A percentile compares a stretch with the other conserved stretches of the same genome.
Conservation (phyloP, 306 rosid species). For the Alnus glutinosa region DNA sequence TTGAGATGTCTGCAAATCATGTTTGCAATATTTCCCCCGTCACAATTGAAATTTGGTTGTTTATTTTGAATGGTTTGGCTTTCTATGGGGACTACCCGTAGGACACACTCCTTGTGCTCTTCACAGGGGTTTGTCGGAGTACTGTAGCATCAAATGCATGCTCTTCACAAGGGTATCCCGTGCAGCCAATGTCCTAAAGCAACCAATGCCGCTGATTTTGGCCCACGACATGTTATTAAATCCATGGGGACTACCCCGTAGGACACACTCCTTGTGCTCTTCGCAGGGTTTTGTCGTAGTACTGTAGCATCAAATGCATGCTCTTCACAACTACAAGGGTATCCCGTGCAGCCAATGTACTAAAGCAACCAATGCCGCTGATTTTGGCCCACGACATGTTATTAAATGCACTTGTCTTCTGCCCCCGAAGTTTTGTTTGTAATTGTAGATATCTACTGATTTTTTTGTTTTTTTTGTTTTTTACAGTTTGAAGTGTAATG, state of each 20-base stretch:
- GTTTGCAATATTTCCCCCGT: neutral
- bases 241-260: neutral
- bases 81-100: neutral
- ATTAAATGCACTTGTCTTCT: neutral
- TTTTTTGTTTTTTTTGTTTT: no score
- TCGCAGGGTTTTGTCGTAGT: neutral
- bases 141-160: neutral
- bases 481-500: no score
- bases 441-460: neutral
- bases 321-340: neutral
- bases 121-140: neutral
- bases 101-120: neutral
- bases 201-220: neutral
- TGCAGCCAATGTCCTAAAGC: neutral
- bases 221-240: neutral
- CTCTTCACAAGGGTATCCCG: neutral
- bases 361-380: neutral
- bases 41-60: neutral
- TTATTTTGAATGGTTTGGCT: neutral
- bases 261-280: neutral
- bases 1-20: neutral
- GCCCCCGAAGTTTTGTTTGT: neutral
- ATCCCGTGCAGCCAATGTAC: neutral
- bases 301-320: neutral
- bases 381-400: neutral